Evolutionary conservation across 805 yeast species (phyloP).

Genomic region (Metschnikowia bowlesiae): DNA sequence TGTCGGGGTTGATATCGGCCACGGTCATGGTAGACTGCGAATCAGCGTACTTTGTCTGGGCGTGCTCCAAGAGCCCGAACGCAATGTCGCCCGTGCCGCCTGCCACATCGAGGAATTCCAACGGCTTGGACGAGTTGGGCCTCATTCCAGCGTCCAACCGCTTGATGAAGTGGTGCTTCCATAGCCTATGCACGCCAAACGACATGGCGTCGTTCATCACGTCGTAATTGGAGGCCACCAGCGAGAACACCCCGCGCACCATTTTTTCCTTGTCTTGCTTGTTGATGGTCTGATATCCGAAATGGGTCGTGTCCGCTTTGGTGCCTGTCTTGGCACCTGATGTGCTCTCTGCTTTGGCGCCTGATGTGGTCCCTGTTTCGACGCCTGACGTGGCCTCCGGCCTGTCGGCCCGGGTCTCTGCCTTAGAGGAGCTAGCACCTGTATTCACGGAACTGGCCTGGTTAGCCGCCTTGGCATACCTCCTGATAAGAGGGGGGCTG

Average conservation of each 20-base stretch:
- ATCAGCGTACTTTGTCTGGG: constrained; percentile 73
- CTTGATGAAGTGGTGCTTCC: constrained; percentile 89
- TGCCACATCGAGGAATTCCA: constrained; percentile 91
- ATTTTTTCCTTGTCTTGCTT: constrained; percentile 75
- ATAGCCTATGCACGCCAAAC: constrained; percentile 86
- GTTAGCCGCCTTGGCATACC: constrained; percentile 2
- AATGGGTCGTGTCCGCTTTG: constrained; percentile 68
- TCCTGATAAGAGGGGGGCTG: neutral
- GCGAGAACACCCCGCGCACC: constrained; percentile 84
- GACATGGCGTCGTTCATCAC: constrained; percentile 99
- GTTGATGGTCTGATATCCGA: constrained; percentile 82
- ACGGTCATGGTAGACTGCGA: constrained; percentile 75
- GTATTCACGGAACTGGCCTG: too few relatives aligned
- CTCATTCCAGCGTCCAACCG: constrained; percentile 90
- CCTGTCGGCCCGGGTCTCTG: neutral
- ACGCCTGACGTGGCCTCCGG: neutral
- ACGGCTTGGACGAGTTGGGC: constrained; percentile 72
- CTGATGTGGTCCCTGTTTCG: too few relatives aligned
- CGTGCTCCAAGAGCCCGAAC: constrained; percentile 89
- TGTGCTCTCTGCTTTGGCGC: too few relatives aligned
- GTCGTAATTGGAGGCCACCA: constrained; percentile 92
- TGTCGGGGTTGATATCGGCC: constrained; percentile 93
- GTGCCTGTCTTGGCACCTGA: neutral
- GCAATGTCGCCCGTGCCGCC: constrained; percentile 99
- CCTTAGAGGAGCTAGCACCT: too few relatives aligned